Conservation (phyloP, 163 green algal genomes). For the Botryococcus braunii region DNA sequence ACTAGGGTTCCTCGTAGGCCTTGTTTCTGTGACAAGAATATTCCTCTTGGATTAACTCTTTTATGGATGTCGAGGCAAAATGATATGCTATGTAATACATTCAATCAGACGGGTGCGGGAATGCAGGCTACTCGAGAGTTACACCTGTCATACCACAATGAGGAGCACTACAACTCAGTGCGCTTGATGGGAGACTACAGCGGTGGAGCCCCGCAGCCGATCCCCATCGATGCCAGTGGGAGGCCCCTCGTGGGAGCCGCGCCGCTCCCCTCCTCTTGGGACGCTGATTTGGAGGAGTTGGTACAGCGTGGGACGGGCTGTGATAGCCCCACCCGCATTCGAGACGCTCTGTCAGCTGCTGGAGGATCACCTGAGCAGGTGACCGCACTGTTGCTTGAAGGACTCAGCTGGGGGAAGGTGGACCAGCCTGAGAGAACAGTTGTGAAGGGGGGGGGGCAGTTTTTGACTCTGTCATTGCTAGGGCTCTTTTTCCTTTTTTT, state of each 20-base stretch:
- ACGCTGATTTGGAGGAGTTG: neutral
- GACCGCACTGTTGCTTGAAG: neutral
- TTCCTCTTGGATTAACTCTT: too few species aligned
- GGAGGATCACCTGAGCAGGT: conserved; percentile 3
- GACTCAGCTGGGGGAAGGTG: neutral
- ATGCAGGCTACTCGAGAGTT: conserved; percentile 29
- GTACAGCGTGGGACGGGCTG: conserved; percentile 16
- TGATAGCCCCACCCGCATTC: neutral
- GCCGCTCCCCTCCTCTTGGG: neutral
- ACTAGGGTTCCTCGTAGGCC: too few species aligned
- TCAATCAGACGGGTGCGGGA: too few species aligned
- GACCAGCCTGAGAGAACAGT: neutral
- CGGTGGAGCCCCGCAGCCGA: conserved; percentile 15
- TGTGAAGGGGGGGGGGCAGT: neutral
- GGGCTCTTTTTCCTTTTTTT: too few species aligned
- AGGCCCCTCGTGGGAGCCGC: neutral
- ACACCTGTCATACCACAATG: conserved; percentile 58
- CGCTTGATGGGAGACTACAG: conserved; percentile 34
- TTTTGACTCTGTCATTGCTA: neutral
- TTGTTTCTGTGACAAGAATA: too few species aligned
- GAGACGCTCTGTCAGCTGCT: neutral
- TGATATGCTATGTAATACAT: too few species aligned
- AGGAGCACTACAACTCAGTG: conserved; percentile 66
- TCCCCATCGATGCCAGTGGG: neutral
- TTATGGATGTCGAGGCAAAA: too few species aligned